Conservation (phyloP, 768 basidiomycete genomes). For the Rossbeevera mucosa region DNA sequence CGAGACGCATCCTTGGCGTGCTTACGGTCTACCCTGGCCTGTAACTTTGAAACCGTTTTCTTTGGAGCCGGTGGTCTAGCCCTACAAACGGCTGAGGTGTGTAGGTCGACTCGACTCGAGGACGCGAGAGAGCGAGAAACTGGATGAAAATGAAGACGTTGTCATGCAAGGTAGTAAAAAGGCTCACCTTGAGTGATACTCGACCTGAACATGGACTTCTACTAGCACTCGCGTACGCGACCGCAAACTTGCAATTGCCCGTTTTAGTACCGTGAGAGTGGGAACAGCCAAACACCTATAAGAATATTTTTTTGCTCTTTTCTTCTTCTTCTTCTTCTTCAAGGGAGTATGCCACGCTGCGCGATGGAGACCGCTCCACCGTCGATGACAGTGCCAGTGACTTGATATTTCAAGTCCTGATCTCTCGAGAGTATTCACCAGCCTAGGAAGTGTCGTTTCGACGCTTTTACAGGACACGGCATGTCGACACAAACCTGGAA, state of each 20-base stretch:
- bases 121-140: slow-evolving; percentile 41
- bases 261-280: slow-evolving; percentile 38
- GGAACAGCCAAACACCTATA: slow-evolving; percentile 13
- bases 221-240: not conserved
- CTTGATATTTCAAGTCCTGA: slow-evolving; percentile 44
- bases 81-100: slow-evolving; percentile 43
- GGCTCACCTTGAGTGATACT: slow-evolving; percentile 20
- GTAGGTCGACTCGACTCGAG: slow-evolving; percentile 39
- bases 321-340: slow-evolving; percentile 16
- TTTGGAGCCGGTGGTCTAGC: slow-evolving; percentile 35
- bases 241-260: not conserved
- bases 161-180: not conserved
- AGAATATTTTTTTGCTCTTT: slow-evolving; percentile 7
- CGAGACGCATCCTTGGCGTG: slow-evolving; percentile 37
- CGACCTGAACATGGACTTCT: slow-evolving; percentile 27
- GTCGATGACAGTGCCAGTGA: slow-evolving; percentile 65
- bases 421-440: slow-evolving; percentile 51
- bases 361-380: slow-evolving; percentile 49
- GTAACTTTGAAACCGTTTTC: slow-evolving; percentile 41
- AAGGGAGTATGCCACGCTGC: slow-evolving; percentile 63
- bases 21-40: slow-evolving; percentile 41
- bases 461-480: slow-evolving; percentile 49
- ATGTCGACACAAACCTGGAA: slow-evolving; percentile 60
- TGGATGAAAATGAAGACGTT: slow-evolving; percentile 7
- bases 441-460: slow-evolving; percentile 65